phyloP scores from a whole-genome alignment of 495 filamentous ascomycete genomes.

The Penicillium daleae region DNA sequence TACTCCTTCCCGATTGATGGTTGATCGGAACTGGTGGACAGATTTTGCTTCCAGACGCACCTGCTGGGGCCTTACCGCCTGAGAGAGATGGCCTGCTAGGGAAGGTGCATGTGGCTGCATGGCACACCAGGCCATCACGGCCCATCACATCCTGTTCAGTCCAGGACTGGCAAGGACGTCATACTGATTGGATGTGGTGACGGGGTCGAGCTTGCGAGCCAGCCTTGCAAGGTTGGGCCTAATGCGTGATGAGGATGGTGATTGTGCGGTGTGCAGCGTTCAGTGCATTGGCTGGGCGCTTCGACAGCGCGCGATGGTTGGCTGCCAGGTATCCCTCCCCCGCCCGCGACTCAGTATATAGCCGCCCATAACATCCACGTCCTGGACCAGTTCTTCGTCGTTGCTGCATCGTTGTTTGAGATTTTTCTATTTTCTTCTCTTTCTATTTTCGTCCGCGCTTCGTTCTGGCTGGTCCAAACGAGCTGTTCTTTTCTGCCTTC shows the following conservation, averaged over 20 bases:
- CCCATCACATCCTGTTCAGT: constrained; percentile 14
- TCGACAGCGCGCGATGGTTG: constrained; percentile 26
- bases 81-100: not conserved
- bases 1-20: not conserved
- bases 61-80: not conserved
- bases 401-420: constrained; percentile 41
- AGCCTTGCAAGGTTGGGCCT: constrained; percentile 25
- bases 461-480: constrained; percentile 51
- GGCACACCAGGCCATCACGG: constrained; percentile 11
- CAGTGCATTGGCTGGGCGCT: constrained; percentile 38
- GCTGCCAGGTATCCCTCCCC: constrained; percentile 10
- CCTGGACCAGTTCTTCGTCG: constrained; percentile 14
- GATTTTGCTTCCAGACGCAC: not conserved
- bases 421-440: constrained; percentile 37
- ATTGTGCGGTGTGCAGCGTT: constrained; percentile 29
- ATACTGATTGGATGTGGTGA: not conserved
- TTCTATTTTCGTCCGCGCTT: constrained; percentile 48
- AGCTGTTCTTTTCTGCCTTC: constrained; percentile 17
- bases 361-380: constrained; percentile 36
- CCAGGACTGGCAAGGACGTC: not conserved
- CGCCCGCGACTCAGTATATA: constrained; percentile 40
- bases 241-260: constrained; percentile 33
- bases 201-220: constrained; percentile 15
- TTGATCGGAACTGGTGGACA: not conserved
- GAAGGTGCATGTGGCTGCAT: constrained; percentile 6